Conservation (phyloP, 2,329 filamentous ascomycete species). For the Trichoderma arundinaceum region DNA sequence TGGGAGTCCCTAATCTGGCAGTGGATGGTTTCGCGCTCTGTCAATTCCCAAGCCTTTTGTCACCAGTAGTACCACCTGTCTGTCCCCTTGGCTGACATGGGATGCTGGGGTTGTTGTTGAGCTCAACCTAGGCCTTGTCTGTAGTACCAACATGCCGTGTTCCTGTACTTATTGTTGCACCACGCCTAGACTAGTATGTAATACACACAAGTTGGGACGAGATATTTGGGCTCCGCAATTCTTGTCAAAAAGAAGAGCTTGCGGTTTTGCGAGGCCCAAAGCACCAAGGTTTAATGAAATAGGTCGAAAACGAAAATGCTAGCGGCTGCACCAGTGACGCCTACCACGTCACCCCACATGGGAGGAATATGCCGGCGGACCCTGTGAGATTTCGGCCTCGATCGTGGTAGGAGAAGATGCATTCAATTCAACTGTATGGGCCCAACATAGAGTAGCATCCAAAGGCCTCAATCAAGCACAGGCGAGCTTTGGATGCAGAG, state of each 20-base stretch:
- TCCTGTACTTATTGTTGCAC: no score
- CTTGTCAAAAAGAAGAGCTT: no score
- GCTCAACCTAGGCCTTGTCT: no score
- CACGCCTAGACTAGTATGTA: no score
- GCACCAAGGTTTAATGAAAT: background rate
- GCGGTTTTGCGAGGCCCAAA: background rate
- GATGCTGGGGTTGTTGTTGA: no score
- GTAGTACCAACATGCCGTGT: no score
- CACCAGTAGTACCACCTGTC: background rate
- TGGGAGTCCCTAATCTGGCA: background rate
- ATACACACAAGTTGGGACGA: no score
- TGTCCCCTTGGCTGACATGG: no score
- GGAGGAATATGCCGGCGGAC: constrained; percentile 3
- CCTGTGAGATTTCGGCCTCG: background rate
- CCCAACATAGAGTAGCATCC: no score
- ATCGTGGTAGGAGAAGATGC: background rate
- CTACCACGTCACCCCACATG: constrained; percentile 27
- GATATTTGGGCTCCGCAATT: no score
- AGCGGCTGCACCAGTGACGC: constrained; percentile 23
- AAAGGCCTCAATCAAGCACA: no score
- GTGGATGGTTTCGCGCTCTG: background rate
- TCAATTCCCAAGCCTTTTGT: background rate
- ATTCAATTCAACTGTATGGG: background rate
- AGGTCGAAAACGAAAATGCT: constrained; percentile 1
- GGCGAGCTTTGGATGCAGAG: no score